Evolutionary conservation across 345 rosid species (phyloP).

Genomic region (Turnera subulata): DNA sequence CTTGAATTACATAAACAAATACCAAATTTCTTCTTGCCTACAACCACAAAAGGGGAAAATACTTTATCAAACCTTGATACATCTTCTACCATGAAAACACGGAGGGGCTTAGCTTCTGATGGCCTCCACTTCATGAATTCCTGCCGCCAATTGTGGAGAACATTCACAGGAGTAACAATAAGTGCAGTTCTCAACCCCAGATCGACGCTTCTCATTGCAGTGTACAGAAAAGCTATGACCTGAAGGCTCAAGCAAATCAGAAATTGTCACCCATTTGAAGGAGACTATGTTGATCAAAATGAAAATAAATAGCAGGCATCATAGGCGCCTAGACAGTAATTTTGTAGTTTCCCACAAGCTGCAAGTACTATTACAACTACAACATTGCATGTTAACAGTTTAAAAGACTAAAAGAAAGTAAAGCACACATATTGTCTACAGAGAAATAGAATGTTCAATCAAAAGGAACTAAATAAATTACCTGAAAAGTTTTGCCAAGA

Average conservation of each 20-base stretch:
- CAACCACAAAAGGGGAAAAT: background rate
- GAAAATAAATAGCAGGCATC: too few species aligned
- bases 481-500: slow-evolving; percentile 99
- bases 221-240: slow-evolving; percentile 97
- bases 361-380: background rate
- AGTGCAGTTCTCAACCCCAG: slow-evolving; percentile 87
- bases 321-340: too few species aligned
- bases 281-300: too few species aligned
- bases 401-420: background rate
- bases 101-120: slow-evolving; percentile 79
- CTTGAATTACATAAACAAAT: too few species aligned
- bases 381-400: background rate
- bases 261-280: too few species aligned
- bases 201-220: slow-evolving; percentile 90
- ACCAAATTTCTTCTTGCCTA: background rate
- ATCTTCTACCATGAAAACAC: slow-evolving; percentile 93
- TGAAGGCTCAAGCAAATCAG: slow-evolving; percentile 33
- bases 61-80: slow-evolving; percentile 72
- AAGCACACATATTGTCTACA: background rate
- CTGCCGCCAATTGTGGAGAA: slow-evolving; percentile 95
- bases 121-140: slow-evolving; percentile 97
- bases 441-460: background rate
- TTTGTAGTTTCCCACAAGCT: too few species aligned
- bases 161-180: slow-evolving; percentile 96
- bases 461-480: slow-evolving; percentile 24